Evolutionary conservation across 352 stramenopile species (phyloP).

Genomic region (Globisporangium heterothallicum): DNA sequence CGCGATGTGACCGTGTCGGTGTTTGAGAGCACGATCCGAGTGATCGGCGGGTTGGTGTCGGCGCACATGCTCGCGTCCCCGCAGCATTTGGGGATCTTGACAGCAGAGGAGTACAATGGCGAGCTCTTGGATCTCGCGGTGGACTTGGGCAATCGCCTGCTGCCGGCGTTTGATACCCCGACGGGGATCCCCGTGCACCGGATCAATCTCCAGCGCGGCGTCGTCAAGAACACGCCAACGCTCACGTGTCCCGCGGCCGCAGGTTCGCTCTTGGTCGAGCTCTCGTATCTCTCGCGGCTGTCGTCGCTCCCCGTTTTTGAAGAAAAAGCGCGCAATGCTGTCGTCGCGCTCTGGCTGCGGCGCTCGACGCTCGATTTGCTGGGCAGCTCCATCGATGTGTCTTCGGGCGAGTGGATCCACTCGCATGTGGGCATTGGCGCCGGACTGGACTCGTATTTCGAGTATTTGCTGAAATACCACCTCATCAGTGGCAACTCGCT

Average conservation of each 20-base stretch:
- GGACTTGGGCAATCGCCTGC: constrained; percentile 93
- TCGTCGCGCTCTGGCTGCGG: constrained; percentile 74
- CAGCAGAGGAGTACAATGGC: constrained; percentile 82
- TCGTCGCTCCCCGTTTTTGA: constrained; percentile 57
- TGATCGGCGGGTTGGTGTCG: constrained; percentile 89
- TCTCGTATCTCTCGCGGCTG: constrained; percentile 91
- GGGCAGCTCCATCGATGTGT: constrained; percentile 93
- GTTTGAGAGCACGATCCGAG: constrained; percentile 91
- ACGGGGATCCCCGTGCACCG: constrained; percentile 95
- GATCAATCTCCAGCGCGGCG: constrained; percentile 88
- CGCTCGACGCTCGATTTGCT: constrained; percentile 87
- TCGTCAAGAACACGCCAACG: constrained; percentile 67
- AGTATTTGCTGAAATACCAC: constrained; percentile 98
- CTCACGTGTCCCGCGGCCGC: constrained; percentile 94
- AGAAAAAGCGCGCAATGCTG: constrained; percentile 44
- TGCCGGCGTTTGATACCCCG: constrained; percentile 95
- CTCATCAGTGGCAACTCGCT: constrained; percentile 91
- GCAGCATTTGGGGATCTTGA: constrained; percentile 46
- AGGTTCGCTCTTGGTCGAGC: constrained; percentile 95
- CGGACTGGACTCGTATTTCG: constrained; percentile 96
- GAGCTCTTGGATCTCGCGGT: constrained; percentile 91
- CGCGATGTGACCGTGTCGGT: constrained; percentile 88
- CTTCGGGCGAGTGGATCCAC: constrained; percentile 78
- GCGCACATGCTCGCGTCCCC: constrained; percentile 83
- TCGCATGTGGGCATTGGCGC: constrained; percentile 84